Base-by-base conservation (phyloP, 805 yeast species). In the Wickerhamomyces xylosicus region DNA sequence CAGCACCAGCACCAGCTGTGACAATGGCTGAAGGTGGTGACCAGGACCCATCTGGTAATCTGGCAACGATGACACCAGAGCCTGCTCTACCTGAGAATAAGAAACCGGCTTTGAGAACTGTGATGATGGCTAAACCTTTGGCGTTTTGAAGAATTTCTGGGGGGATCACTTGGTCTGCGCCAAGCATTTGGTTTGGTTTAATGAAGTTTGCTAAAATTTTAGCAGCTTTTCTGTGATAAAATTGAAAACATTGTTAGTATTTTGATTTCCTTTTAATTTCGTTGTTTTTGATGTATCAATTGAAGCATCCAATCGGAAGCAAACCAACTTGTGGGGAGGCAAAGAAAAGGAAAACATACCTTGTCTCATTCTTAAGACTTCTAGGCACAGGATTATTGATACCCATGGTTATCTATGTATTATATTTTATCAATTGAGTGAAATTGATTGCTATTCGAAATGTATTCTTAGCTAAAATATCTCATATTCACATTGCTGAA, bases 1-100 rank as follows among this genome's bases (percentile, higher is more conserved):
- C 98, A 6, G 92, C 97, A 54, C 98, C 97, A 4, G 97, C 97
- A 51, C 97, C 98, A 3, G 95, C 97, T 18, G 97, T 85, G 38
- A 77, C 80, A 47, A 92, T 81, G 9, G 97, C 98, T 2, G 95
- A 80, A 1, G 98, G 98, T 3, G 97, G 95, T 13, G 97, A 87
- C 98, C 98, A 90, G 0, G 83, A 62, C 1, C 97, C 97, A 61
- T 92, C 97, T 2, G 94, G 94, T 37, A 92, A 69, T 43, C 97
- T 68, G 5, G 97, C 95, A 19, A 90, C 94, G 44, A 90, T 83
- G 28, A 90, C 85, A 47, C 98, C 98, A 1, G 95, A 85, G 19
- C 98, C 98, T 1, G 97, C 97, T 58, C 98, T 74, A 21, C 97
- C 98, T 3, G 95, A 85, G 59, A 90, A 90, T 40, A 90, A 66